These are phyloP conservation scores for Pseudogymnoascus pannorum DNA, from an alignment of 2,329 filamentous ascomycete species.

Conservation along the genomic window DNA sequence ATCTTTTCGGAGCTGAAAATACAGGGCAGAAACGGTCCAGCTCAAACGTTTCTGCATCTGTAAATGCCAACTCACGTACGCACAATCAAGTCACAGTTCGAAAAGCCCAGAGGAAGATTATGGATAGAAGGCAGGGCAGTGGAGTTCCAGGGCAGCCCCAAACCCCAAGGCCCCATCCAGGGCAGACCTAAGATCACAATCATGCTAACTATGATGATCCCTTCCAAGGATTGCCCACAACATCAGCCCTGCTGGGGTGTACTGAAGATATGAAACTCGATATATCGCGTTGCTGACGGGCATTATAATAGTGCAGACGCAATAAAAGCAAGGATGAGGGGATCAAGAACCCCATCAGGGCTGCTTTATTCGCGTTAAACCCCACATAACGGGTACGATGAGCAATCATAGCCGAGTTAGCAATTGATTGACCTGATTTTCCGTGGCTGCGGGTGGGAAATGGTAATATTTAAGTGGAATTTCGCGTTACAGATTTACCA, in stretches of 20 bases:
- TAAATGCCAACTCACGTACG: conserved; percentile 1
- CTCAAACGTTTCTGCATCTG: conserved; percentile 2
- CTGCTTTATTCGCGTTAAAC: background rate
- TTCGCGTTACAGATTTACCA: conserved; percentile 5
- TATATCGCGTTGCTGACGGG: conserved; percentile 3
- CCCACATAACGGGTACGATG: conserved; percentile 1
- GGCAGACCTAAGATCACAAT: conserved; percentile 5
- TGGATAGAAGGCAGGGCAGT: background rate
- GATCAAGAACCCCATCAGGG: conserved; percentile 1
- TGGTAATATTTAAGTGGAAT: background rate
- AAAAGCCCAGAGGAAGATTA: background rate
- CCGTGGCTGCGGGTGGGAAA: conserved; percentile 4
- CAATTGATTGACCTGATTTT: conserved; percentile 3
- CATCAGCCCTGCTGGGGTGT: conserved; percentile 6
- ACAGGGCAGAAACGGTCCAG: background rate
- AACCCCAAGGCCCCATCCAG: too few species aligned
- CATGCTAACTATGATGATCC: conserved; percentile 3
- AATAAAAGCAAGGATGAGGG: conserved; percentile 7
- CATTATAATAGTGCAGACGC: background rate
- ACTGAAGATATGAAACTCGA: background rate
- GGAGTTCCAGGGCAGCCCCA: conserved; percentile 6
- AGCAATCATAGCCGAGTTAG: conserved; percentile 3
- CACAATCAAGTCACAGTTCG: background rate
- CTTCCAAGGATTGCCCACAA: background rate
- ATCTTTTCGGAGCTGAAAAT: background rate